Evolutionary conservation across 176 grass and related monocot species (phyloP).

Genomic region (Coix lacrymajobi): DNA sequence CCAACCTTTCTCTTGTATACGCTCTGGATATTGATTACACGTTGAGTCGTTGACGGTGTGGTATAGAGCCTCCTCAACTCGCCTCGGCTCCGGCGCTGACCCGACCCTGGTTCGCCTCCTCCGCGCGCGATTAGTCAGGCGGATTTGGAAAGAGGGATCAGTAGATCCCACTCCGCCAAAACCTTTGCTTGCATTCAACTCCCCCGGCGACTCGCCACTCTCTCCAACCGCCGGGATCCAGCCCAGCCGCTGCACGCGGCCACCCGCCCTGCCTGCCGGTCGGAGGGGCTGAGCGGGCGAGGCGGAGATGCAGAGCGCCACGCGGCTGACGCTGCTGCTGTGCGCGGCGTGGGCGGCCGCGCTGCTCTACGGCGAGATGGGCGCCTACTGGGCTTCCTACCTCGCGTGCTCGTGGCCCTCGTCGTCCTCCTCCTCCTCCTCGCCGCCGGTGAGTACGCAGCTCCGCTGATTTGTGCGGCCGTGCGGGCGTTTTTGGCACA

Average conservation of each 20-base stretch:
- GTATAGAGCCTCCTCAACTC: neutral
- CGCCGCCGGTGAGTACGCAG: slow-evolving; percentile 33
- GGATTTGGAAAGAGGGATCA: neutral
- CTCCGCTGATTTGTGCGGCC: neutral
- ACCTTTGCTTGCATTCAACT: neutral
- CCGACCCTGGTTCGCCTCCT: too few species aligned
- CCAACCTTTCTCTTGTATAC: too few species aligned
- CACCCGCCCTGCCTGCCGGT: neutral
- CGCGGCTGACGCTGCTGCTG: slow-evolving; percentile 74
- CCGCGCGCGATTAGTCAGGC: neutral
- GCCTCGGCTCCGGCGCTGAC: neutral
- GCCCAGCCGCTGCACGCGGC: neutral
- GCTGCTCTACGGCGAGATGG: slow-evolving; percentile 86
- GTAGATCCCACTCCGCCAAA: slow-evolving; percentile 5
- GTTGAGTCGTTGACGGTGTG: neutral
- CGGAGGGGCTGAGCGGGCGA: neutral
- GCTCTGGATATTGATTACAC: neutral
- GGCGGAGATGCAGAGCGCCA: slow-evolving; percentile 54
- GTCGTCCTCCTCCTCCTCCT: slow-evolving; percentile 18
- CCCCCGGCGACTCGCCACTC: neutral
- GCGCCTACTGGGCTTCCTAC: slow-evolving; percentile 69
- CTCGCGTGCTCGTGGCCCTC: slow-evolving; percentile 84
- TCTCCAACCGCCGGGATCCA: neutral
- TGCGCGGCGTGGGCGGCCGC: slow-evolving; percentile 70
- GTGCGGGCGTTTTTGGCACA: neutral